These are phyloP conservation scores for Persicaria tinctoria DNA, from an alignment of 148 eudicot genomes.

Conservation along the genomic window DNA sequence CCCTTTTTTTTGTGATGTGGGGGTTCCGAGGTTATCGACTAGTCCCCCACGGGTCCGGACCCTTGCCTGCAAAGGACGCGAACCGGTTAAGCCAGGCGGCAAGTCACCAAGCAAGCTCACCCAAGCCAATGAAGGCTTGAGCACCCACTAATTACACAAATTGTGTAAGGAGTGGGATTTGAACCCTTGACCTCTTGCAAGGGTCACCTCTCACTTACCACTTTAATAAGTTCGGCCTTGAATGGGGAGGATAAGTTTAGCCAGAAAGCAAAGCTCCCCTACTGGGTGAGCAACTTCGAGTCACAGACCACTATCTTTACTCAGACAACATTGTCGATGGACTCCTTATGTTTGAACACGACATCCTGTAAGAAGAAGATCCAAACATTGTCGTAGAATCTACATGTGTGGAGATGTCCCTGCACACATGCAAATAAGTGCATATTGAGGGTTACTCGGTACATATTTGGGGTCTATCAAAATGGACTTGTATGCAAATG, in stretches of 20 bases:
- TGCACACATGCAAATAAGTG: slow-evolving; percentile 15
- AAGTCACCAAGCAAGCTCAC: no score
- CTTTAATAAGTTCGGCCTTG: background rate
- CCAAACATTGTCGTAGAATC: slow-evolving; percentile 97
- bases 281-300: slow-evolving; percentile 79
- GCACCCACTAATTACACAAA: no score
- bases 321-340: slow-evolving; percentile 50
- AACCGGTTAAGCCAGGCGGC: no score
- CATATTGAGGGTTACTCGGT: no score
- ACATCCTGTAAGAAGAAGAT: slow-evolving; percentile 84
- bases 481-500: background rate
- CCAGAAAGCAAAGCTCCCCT: background rate
- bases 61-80: no score
- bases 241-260: background rate
- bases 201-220: no score
- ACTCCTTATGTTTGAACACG: slow-evolving; percentile 61
- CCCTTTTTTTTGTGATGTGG: background rate
- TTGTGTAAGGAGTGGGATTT: no score
- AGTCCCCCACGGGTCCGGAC: no score
- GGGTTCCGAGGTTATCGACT: no score
- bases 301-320: slow-evolving; percentile 94
- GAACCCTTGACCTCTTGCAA: no score
- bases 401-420: slow-evolving; percentile 95
- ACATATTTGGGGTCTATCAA: no score
- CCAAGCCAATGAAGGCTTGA: no score